Base-by-base conservation (phyloP, 257 asterid genomes). In the Mentha longifolia region DNA sequence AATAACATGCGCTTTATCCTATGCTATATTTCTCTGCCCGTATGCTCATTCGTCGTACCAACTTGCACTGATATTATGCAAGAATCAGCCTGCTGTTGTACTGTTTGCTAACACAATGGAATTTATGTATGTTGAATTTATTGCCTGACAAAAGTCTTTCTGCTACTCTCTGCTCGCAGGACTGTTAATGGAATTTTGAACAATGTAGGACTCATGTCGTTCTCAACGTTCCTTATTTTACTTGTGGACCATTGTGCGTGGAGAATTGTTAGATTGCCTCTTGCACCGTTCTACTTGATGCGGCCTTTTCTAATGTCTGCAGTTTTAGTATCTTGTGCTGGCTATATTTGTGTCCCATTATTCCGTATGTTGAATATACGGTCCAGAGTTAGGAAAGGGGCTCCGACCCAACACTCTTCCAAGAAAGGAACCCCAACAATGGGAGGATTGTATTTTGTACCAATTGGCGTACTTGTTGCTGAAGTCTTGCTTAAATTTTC, bases 211-310 rank as follows among this genome's bases (percentile, higher is more conserved):
- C 81, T 94, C 28, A 51, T 86, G 68, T 41, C 71, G 3, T 91
- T 91, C 75, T 76, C 86, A 58, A 79, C 82, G 6, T 33, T 76
- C 67, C 78, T 94, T 68, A 80, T 91, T 60, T 81, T 86, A 19
- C 86, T 94, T 63, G 91, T 86, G 80, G 98, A 94, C 78, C 88
- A 79, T 68, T 87, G 95, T 58, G 97, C 96, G 28, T 94, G 98
- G 98, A 69, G 84, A 73, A 79, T 94, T 46, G 96, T 91, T 74
- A 85, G 96, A 84, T 78, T 94, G 78, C 98, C 98, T 67, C 87
- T 94, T 12, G 84, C 90, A 68, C 92, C 96, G 39, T 92, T 89
- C 74, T 83, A 86, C 79, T 60, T 94, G 80, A 70, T 80, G 84
- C 85, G 86, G 52, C 97, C 98, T 13, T 94, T 94, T 78, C 65